Percentiles rank a stretch among this genome's conserved stretches.
Conservation (phyloP, 768 basidiomycete genomes). For the Rhodotorula kratochvilovae region DNA sequence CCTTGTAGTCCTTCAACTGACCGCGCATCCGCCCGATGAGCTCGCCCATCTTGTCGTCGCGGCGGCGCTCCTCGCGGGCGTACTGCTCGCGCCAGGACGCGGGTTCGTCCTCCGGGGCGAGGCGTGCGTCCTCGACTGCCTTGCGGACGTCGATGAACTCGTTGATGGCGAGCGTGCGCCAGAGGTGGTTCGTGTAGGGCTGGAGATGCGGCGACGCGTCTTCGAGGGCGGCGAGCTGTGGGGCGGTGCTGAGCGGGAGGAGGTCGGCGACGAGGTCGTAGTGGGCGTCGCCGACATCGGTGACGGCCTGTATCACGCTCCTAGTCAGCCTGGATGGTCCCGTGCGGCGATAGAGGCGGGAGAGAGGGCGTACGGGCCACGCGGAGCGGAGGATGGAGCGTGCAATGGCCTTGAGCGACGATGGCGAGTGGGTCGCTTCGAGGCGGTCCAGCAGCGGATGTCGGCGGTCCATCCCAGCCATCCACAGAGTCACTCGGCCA, state of each 20-base stretch:
- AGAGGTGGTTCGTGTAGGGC: conserved; percentile 3
- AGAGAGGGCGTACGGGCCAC: conserved; percentile 1
- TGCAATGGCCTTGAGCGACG: not conserved
- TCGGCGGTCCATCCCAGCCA: not conserved
- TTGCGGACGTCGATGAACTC: conserved; percentile 31
- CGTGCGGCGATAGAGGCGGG: no score
- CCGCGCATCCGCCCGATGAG: conserved; percentile 7
- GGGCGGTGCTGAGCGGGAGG: not conserved
- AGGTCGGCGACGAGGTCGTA: conserved; percentile 16
- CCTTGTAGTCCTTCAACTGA: not conserved
- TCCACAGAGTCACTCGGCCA: no score
- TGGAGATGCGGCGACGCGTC: conserved; percentile 21
- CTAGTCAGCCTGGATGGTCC: no score
- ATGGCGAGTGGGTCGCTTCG: not conserved
- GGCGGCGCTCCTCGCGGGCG: conserved; percentile 10
- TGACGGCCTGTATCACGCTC: not conserved
- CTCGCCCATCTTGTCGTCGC: conserved; percentile 13
- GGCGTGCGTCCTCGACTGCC: conserved; percentile 20
- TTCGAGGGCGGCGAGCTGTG: conserved; percentile 21
- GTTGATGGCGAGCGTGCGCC: conserved; percentile 22
- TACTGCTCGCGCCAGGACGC: conserved; percentile 18
- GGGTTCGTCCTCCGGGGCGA: not conserved
- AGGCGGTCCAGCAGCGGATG: conserved; percentile 8
- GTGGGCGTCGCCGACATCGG: conserved; percentile 19
- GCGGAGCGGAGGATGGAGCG: not conserved